A percentile compares a stretch with the other conserved stretches of the same genome.
phyloP scores from a whole-genome alignment of 169 alveolate species.

The Amoebophrya sp. region DNA sequence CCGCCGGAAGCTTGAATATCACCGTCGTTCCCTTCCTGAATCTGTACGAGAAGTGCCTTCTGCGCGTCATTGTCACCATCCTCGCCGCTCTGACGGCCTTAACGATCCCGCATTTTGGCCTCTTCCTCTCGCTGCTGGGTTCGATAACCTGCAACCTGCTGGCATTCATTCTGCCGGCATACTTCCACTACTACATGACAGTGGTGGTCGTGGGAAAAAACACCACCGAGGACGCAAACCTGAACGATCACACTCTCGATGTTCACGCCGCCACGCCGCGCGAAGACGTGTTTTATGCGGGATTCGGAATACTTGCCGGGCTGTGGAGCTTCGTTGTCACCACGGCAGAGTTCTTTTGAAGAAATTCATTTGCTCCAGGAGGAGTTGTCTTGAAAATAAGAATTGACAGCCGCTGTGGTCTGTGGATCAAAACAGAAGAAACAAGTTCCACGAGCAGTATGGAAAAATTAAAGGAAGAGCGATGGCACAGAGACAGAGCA shows the following conservation, averaged over 20 bases:
- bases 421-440: too few relatives aligned
- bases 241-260: background rate
- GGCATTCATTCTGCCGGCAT: constrained; percentile 20
- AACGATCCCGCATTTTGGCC: constrained; percentile 14
- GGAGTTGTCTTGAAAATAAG: too few relatives aligned
- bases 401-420: too few relatives aligned
- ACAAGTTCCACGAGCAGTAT: too few relatives aligned
- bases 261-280: background rate
- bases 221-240: background rate
- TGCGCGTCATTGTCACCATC: background rate
- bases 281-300: background rate
- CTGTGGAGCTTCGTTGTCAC: constrained; percentile 5
- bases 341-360: background rate
- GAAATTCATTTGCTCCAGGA: too few relatives aligned
- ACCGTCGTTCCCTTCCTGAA: background rate
- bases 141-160: constrained; percentile 4
- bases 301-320: constrained; percentile 6
- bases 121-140: background rate
- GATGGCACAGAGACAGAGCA: too few relatives aligned
- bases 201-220: background rate
- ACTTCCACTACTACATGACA: background rate
- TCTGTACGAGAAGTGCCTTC: background rate
- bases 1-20: background rate
- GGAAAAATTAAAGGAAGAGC: too few relatives aligned
- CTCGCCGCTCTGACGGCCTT: background rate